Evolutionary conservation across 441 rosid species (phyloP).

Genomic region (Daphne laureola): DNA sequence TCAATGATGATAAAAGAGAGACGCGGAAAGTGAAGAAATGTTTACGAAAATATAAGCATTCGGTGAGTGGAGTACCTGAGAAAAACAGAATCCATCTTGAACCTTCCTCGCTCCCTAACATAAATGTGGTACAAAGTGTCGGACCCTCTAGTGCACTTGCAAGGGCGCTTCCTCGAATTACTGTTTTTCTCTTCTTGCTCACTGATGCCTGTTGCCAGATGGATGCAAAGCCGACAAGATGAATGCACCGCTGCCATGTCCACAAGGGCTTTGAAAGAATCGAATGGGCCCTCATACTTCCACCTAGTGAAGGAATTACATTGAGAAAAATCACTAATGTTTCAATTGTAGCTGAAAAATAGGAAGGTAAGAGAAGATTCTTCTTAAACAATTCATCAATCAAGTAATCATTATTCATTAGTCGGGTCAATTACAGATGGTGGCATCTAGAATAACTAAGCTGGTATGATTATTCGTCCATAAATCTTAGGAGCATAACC

Average conservation of each 20-base stretch:
- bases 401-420: too few relatives aligned
- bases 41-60: too few relatives aligned
- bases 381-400: too few relatives aligned
- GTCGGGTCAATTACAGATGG: too few relatives aligned
- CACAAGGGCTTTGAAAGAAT: slow-evolving; percentile 77
- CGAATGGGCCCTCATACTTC: slow-evolving; percentile 75
- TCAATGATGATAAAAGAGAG: not conserved
- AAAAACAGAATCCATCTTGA: slow-evolving; percentile 62
- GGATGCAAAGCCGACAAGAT: slow-evolving; percentile 81
- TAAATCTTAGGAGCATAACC: too few relatives aligned
- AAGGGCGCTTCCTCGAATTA: slow-evolving; percentile 45
- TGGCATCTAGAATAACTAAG: too few relatives aligned
- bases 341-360: not conserved
- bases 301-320: slow-evolving; percentile 36
- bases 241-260: slow-evolving; percentile 91
- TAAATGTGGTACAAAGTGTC: slow-evolving; percentile 52
- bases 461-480: too few relatives aligned
- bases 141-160: slow-evolving; percentile 62
- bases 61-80: slow-evolving; percentile 37
- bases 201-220: slow-evolving; percentile 51
- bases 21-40: not conserved
- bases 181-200: slow-evolving; percentile 55
- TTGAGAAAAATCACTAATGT: slow-evolving; percentile 7
- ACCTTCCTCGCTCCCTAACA: slow-evolving; percentile 71
- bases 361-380: too few relatives aligned